phyloP scores from a whole-genome alignment of 2,329 filamentous ascomycete species.

The Sarocladium brachiariae region DNA sequence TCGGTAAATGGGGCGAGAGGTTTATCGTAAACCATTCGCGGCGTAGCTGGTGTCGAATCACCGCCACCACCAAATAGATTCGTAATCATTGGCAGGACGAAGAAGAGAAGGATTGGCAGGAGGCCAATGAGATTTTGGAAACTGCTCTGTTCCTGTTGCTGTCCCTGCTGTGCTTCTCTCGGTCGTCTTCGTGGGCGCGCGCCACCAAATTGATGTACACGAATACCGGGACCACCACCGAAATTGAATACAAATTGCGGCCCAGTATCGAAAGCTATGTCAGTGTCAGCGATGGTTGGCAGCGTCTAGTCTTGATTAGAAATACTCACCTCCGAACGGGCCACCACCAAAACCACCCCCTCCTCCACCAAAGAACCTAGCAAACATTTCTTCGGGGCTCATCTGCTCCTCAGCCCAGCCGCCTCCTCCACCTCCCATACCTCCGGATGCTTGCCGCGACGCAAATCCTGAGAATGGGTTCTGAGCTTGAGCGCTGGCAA shows the following conservation, averaged over 20 bases:
- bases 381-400: constrained; percentile 93
- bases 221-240: constrained; percentile 81
- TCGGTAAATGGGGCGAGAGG: constrained; percentile 66
- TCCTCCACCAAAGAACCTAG: constrained; percentile 83
- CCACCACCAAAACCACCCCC: constrained; percentile 29
- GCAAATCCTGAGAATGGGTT: constrained; percentile 61
- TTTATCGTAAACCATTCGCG: constrained; percentile 69
- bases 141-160: constrained; percentile 43
- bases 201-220: constrained; percentile 94
- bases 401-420: constrained; percentile 84
- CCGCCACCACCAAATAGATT: constrained; percentile 61
- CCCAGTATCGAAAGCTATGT: constrained; percentile 61
- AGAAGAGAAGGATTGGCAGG: constrained; percentile 81
- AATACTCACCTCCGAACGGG: constrained; percentile 35
- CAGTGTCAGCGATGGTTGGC: constrained; percentile 16
- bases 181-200: constrained; percentile 69
- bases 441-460: constrained; percentile 33
- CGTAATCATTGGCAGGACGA: constrained; percentile 76
- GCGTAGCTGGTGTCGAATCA: constrained; percentile 39
- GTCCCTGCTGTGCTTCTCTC: constrained; percentile 50
- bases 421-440: constrained; percentile 44
- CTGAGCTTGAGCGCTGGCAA: constrained; percentile 55
- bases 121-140: constrained; percentile 63
- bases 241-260: constrained; percentile 95
- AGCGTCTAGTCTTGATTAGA: background rate